Base-by-base conservation (phyloP, 2,329 filamentous ascomycete genomes). In the Colletotrichum salicis region DNA sequence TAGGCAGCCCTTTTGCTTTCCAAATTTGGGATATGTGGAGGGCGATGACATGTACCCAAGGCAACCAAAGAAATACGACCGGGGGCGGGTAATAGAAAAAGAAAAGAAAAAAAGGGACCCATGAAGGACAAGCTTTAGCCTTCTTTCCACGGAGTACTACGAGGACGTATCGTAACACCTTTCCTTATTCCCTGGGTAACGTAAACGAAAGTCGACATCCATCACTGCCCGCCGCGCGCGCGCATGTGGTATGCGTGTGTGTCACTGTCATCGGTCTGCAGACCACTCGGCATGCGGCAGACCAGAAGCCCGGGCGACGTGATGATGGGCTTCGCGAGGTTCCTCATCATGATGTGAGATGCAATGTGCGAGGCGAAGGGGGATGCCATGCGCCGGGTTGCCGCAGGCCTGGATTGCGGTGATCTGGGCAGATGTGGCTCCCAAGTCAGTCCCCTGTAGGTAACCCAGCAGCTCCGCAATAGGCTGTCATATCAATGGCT, bases 1-100 rank as follows among this genome's bases (percentile, higher is more conserved):
- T 55, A 71, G 69, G 69, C 69, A 71, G 59, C 69, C 57, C 33
- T 55, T 51, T 63, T 41, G 13, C 1, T 29, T 71, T 71, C 59
- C 69, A 41, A 71, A 71, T 59, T 62, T 71, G 58, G 65, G 13
- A 19, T 5, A 51, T 55, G 55, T 63, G 54, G n/a, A 64, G 65
- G 69, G 24, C 33, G 64, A 69, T 63, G 51, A 68, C 54, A 71
- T 56, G 64, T 41, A 52, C 57, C 57, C 24, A 62, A 48, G 41
- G 41, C 19, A 48, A 22, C 41, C 19, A 48, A 22, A n/a, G 41
- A 48, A 48, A 22, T n/a, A 62, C 22, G 19, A 55, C 69, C 19
- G 31, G 61, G 41, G 65, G 41, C 19, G 19, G 41, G 45, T 27
- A 24, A 41, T 41, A 41, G 35, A 19, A 41, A 41, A 19, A 15